Conservation (phyloP, 2,329 filamentous ascomycete species). For the Curvularia hawaiiensis region DNA sequence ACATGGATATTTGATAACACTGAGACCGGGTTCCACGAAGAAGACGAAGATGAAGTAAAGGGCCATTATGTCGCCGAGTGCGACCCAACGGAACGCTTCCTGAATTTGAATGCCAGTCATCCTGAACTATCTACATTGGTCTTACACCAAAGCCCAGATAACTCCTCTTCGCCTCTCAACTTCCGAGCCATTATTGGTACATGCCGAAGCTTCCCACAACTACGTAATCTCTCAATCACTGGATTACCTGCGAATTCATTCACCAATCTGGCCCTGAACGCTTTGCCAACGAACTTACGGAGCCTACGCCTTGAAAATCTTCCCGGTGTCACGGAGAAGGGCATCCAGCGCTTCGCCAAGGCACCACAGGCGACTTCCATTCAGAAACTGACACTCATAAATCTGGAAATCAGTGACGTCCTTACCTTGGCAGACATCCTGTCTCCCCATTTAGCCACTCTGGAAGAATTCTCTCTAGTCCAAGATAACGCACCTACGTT, state of each 20-base stretch:
- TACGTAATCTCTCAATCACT: slow-evolving; percentile 61
- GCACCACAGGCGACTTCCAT: slow-evolving; percentile 54
- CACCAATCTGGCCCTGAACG: slow-evolving; percentile 59
- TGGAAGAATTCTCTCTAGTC: slow-evolving; percentile 58
- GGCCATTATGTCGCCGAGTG: slow-evolving; percentile 48
- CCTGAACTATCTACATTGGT: slow-evolving; percentile 59
- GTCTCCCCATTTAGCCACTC: slow-evolving; percentile 48
- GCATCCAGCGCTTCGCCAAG: slow-evolving; percentile 58
- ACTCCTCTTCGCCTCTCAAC: slow-evolving; percentile 51
- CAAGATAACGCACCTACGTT: slow-evolving; percentile 57
- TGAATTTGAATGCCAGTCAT: slow-evolving; percentile 60
- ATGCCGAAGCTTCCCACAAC: slow-evolving; percentile 57
- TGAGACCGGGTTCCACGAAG: slow-evolving; percentile 23
- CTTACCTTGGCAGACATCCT: slow-evolving; percentile 59
- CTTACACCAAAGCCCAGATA: slow-evolving; percentile 47
- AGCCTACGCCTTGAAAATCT: slow-evolving; percentile 62
- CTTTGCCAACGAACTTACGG: slow-evolving; percentile 55
- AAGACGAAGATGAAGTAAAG: slow-evolving; percentile 40
- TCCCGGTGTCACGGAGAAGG: slow-evolving; percentile 60
- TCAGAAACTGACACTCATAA: slow-evolving; percentile 56
- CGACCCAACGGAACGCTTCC: slow-evolving; percentile 58
- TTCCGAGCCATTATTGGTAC: slow-evolving; percentile 61
- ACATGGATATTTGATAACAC: slow-evolving; percentile 57
- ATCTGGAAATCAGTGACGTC: slow-evolving; percentile 59
- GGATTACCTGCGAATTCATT: slow-evolving; percentile 60